These are phyloP conservation scores for Cenchrus purpureus DNA, from an alignment of 176 grass and related monocot genomes.

Conservation along the genomic window DNA sequence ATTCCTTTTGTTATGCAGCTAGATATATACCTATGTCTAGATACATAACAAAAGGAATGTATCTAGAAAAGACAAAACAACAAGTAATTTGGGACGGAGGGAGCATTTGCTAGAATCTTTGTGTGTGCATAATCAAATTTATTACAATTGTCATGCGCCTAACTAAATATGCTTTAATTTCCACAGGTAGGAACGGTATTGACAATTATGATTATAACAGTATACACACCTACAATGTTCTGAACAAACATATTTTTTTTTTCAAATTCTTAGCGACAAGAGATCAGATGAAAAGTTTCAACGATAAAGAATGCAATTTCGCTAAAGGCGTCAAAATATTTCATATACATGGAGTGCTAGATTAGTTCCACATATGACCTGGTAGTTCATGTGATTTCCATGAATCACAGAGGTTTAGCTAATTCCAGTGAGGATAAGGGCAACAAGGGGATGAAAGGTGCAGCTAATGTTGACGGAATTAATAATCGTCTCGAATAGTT, in stretches of 20 bases:
- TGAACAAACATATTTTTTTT: not conserved
- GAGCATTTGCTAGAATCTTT: not conserved
- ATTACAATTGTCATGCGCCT: not conserved
- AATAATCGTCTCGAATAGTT: not conserved
- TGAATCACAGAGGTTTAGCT: not conserved
- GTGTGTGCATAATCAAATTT: not conserved
- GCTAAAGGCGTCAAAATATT: not conserved
- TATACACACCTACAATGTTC: not conserved
- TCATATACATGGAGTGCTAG: not conserved
- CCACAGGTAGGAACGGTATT: not conserved
- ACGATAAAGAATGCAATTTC: not conserved
- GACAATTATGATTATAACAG: not conserved
- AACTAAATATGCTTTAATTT: not conserved
- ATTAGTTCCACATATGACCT: not conserved
- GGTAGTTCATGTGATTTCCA: not conserved
- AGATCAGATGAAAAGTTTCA: not conserved
- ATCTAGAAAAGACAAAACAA: too few relatives aligned
- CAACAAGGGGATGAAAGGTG: not conserved
- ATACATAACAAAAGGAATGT: too few relatives aligned
- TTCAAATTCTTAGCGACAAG: not conserved
- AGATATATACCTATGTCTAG: too few relatives aligned
- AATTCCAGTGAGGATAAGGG: too few relatives aligned
- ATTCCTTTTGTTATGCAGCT: too few relatives aligned
- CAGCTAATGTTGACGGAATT: too few relatives aligned
- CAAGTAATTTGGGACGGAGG: too few relatives aligned